Evolutionary conservation across 352 stramenopile species (phyloP).

Genomic region (Plasmopara muralis): DNA sequence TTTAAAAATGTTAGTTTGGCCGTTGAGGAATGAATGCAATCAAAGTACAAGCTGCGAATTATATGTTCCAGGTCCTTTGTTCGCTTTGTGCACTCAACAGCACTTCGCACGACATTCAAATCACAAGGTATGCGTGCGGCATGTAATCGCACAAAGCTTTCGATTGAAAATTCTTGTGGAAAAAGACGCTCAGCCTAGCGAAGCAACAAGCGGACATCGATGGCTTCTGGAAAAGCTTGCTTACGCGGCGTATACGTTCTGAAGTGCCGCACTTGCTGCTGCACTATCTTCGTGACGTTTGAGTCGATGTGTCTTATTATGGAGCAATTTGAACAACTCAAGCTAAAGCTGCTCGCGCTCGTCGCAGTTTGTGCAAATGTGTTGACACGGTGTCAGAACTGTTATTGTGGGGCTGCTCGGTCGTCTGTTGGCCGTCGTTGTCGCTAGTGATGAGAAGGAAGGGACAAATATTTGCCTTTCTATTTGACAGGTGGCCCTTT

Average conservation of each 20-base stretch:
- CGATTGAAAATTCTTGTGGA: conserved; percentile 37
- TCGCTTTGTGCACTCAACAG: conserved; percentile 72
- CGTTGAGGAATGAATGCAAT: conserved; percentile 69
- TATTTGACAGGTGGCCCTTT: conserved; percentile 44
- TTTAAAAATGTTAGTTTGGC: conserved; percentile 80
- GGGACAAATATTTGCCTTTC: conserved; percentile 14
- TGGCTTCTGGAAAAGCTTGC: conserved; percentile 55
- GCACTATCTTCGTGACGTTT: conserved; percentile 28
- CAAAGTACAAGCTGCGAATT: conserved; percentile 87
- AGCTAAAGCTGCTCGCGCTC: conserved; percentile 52
- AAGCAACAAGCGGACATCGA: conserved; percentile 75
- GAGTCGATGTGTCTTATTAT: conserved; percentile 52
- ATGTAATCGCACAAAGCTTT: conserved; percentile 28
- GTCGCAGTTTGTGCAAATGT: conserved; percentile 49
- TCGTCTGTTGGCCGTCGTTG: conserved; percentile 3
- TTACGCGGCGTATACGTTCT: conserved; percentile 39
- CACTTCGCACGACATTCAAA: conserved; percentile 37
- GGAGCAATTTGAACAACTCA: conserved; percentile 49
- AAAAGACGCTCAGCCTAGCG: conserved; percentile 80
- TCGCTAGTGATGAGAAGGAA: conserved; percentile 8
- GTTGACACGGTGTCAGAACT: conserved; percentile 29
- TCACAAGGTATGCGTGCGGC: conserved; percentile 16
- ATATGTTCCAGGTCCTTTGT: conserved; percentile 85
- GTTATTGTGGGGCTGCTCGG: conserved; percentile 3
- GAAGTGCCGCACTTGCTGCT: conserved; percentile 19